These are phyloP conservation scores for Lippia alba DNA, from an alignment of 305 asterid species.

Conservation along the genomic window DNA sequence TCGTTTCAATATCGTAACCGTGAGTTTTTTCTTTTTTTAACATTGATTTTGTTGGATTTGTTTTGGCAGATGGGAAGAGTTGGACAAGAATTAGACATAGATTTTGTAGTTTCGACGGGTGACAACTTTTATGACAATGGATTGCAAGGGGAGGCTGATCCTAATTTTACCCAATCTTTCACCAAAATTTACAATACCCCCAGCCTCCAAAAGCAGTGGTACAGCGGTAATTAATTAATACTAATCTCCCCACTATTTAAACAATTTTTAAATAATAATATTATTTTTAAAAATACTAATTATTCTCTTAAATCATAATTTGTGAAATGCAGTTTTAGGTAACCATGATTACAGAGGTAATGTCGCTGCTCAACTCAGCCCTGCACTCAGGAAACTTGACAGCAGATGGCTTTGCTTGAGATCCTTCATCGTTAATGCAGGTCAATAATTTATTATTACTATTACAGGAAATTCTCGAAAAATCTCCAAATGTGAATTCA, in stretches of 20 bases:
- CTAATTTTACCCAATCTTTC: constrained; percentile 69
- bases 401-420: constrained; percentile 88
- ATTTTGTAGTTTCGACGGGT: constrained; percentile 87
- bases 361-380: constrained; percentile 73
- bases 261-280: neutral
- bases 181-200: constrained; percentile 69
- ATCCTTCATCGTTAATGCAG: constrained; percentile 75
- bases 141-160: constrained; percentile 68
- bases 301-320: neutral
- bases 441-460: constrained; percentile 28
- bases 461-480: too few relatives aligned
- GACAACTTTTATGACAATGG: constrained; percentile 92
- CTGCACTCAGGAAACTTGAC: constrained; percentile 62
- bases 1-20: too few relatives aligned
- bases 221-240: constrained; percentile 47
- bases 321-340: constrained; percentile 73
- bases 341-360: constrained; percentile 95
- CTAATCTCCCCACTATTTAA: neutral
- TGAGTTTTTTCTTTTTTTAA: too few relatives aligned
- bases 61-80: constrained; percentile 80
- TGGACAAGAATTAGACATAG: constrained; percentile 68
- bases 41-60: too few relatives aligned
- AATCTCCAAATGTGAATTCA: too few relatives aligned
- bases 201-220: constrained; percentile 93
- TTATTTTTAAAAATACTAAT: neutral